Base-by-base conservation (phyloP, 148 eudicot species). In the Rhododendron kiyosumense region DNA sequence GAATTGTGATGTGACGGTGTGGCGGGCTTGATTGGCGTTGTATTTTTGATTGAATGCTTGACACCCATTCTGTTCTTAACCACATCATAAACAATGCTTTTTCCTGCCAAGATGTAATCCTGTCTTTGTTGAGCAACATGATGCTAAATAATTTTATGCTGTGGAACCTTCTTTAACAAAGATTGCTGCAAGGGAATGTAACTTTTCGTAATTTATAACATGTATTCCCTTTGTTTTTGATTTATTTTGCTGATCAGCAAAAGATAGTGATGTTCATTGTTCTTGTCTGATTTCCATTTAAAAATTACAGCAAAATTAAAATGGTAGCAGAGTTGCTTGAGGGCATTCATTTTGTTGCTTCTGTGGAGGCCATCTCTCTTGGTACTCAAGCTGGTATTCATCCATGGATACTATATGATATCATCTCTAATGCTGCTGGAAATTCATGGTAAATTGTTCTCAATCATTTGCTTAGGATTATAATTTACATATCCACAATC, bases 401-500 rank as follows among this genome's bases (percentile, higher is more conserved):
- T 92, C 99, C 99, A 61, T 89, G 90, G 93, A 95, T 94, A 88
- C 85, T 97, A 81, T 92, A 95, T 82, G 96, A 97, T 85, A 97
- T 97, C 82, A 95, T 97, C 71, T 95, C 99, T 34, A 97, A 97
- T 90, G 99, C 99, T 78, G 99, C 99, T 81, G 99, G 99, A 89
- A 97, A 91, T 86, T 97, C 99, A 81, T 94, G 98, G 99, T 97
- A 87, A 90, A 63, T 83, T 32, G 15, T 87, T 51, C 34, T 22
- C 79, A 78, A 45, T 51, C 57, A 24, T 83, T 28, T 46, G 24
- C 13, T 32, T 18, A 32, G 38, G 65, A 49, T 75, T 13, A 52
- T 52, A 30, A 52, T 32, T 54, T 84, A 69, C 52, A 45, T 48
- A 38, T 54, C 36, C 38, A 4, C 34, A 32, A 22, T 30, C 79